Percentiles rank a stretch among this genome's conserved stretches.
Conservation (phyloP, 495 filamentous ascomycete species). For the Corynascus novoguineensis region DNA sequence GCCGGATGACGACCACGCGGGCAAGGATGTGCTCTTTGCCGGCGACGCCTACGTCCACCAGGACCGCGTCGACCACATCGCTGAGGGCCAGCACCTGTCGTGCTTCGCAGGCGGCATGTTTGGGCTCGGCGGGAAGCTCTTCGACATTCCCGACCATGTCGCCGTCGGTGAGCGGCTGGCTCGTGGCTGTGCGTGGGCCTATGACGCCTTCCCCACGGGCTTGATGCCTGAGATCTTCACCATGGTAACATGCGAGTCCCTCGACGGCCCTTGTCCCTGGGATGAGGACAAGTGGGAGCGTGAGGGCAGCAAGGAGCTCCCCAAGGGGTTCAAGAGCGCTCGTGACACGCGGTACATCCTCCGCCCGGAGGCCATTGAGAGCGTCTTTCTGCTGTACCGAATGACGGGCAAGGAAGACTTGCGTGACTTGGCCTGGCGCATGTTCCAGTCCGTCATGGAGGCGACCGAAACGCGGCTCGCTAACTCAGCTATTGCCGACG, state of each 20-base stretch:
- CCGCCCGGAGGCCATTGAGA: slow-evolving; percentile 64
- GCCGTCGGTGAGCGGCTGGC: slow-evolving; percentile 73
- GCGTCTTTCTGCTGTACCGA: slow-evolving; percentile 67
- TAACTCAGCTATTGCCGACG: slow-evolving; percentile 54
- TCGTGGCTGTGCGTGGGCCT: slow-evolving; percentile 91
- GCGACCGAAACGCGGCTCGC: slow-evolving; percentile 53
- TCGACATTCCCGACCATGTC: slow-evolving; percentile 63
- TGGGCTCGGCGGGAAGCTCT: slow-evolving; percentile 73
- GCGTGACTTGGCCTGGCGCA: slow-evolving; percentile 65
- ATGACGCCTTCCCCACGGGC: slow-evolving; percentile 67
- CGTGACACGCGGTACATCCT: slow-evolving; percentile 40
- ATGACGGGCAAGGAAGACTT: slow-evolving; percentile 61
- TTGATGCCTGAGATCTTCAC: slow-evolving; percentile 81
- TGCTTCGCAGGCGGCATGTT: slow-evolving; percentile 95
- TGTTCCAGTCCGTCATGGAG: slow-evolving; percentile 62
- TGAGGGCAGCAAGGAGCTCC: slow-evolving; percentile 3
- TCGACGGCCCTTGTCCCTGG: slow-evolving; percentile 20
- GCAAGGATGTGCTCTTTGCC: slow-evolving; percentile 59
- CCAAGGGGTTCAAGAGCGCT: slow-evolving; percentile 45
- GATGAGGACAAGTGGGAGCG: slow-evolving; percentile 27
- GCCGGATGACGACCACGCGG: slow-evolving; percentile 30
- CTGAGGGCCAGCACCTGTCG: slow-evolving; percentile 44
- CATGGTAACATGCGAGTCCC: slow-evolving; percentile 42
- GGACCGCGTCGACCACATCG: slow-evolving; percentile 15
- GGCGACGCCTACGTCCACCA: slow-evolving; percentile 32